Base-by-base conservation (phyloP, 2,329 filamentous ascomycete species). In the Ceratocystis alfenasii region DNA sequence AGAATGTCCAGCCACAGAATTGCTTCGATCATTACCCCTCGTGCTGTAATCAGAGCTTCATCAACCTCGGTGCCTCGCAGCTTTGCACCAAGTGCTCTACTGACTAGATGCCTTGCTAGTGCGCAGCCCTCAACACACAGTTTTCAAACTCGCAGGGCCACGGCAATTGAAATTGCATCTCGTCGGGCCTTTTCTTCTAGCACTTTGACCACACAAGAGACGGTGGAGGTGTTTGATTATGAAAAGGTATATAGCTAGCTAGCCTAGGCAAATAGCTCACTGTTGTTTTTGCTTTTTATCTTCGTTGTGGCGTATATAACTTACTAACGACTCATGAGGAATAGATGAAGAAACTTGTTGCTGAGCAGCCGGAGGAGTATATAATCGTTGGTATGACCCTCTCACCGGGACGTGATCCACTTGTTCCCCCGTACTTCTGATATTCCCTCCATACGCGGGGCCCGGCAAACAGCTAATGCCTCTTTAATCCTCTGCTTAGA, bases 401-500 rank as follows among this genome's bases (percentile, higher is more conserved):
- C 25, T 28, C 20, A 10, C 48, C 22, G 12, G 10, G 25, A 7
- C 7, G 4, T 20, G 45, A 22, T 41, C 5, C 17, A 8, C 22
- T 50, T 63, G 1, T 33, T 36, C 33, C n/a, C 6, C 6, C 15
- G n/a, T 48, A 17, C n/a, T 20, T 15, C 15, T 48, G 2, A 48
- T 48, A 10, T 5, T 50, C 8, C 20, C 48, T 8, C 25, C 10
- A 10, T 8, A 20, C 5, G 7, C 57, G 20, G 36, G 2, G 10
- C 41, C 3, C 59, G 12, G 22, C 28, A 17, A 22, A 36, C 22
- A 30, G 25, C 17, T 63, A 25, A 60, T 20, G 15, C 15, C 25
- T 7, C 36, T 17, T 15, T 28, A 6, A 17, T 33, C 28, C 45
- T 7, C 2, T 12, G 5, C 7, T n/a, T 67, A 82, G 88, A 92